A percentile compares a stretch with the other conserved stretches of the same genome.
phyloP scores from a whole-genome alignment of 2,329 filamentous ascomycete genomes.

The Scorias spongiosa region DNA sequence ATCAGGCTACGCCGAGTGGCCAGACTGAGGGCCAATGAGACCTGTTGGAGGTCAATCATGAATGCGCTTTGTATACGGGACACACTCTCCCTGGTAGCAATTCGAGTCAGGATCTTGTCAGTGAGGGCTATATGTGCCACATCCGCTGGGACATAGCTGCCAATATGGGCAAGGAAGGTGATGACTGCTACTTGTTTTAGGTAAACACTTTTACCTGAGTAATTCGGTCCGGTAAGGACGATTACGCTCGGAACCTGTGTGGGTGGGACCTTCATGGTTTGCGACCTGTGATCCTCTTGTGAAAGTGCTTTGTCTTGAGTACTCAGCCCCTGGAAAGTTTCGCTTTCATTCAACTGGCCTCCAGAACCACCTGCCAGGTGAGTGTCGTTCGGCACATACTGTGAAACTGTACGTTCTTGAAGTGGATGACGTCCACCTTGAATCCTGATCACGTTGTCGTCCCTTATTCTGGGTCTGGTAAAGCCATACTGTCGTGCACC shows the following conservation, averaged over 20 bases:
- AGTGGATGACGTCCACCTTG: constrained; percentile 69
- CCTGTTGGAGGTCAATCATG: constrained; percentile 77
- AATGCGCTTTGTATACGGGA: constrained; percentile 51
- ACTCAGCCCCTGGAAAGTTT: not conserved
- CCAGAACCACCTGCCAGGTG: constrained; percentile 47
- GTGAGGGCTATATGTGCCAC: constrained; percentile 68
- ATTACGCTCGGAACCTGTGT: constrained; percentile 47
- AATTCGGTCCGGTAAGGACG: constrained; percentile 83
- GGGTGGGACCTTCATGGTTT: not conserved
- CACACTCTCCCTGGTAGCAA: constrained; percentile 58
- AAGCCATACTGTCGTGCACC: constrained; percentile 64
- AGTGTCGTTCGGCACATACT: constrained; percentile 74
- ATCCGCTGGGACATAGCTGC: constrained; percentile 77
- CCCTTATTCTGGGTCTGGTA: constrained; percentile 51
- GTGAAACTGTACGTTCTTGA: constrained; percentile 67
- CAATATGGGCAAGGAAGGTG: constrained; percentile 82
- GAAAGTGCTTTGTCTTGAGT: not conserved
- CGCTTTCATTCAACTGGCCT: not conserved
- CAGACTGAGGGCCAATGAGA: constrained; percentile 61
- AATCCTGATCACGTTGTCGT: constrained; percentile 57
- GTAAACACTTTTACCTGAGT: constrained; percentile 95
- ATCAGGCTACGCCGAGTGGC: constrained; percentile 65
- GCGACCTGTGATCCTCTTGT: not conserved
- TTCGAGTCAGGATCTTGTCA: constrained; percentile 79
- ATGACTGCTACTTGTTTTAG: constrained; percentile 86